Evolutionary conservation across 2,329 filamentous ascomycete species (phyloP).

Genomic region (Penicillium sp.): DNA sequence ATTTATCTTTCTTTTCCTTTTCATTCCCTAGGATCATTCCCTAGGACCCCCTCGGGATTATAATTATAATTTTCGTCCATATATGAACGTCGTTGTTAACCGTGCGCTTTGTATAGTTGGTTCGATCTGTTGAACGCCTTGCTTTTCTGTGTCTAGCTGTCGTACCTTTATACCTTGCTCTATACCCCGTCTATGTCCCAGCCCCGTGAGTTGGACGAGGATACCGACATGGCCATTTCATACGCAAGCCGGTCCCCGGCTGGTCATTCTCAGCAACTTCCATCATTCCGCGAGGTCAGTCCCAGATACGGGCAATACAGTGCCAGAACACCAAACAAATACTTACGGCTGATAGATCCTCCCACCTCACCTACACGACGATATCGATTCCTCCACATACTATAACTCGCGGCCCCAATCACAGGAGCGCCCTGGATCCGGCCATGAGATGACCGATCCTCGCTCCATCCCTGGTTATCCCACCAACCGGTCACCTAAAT

Average conservation of each 20-base stretch:
- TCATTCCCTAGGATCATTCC: background rate
- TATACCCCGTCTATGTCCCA: slow-evolving; percentile 37
- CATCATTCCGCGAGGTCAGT: slow-evolving; percentile 41
- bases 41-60: background rate
- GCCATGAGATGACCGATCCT: slow-evolving; percentile 32
- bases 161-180: background rate
- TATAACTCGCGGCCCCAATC: slow-evolving; percentile 29
- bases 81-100: background rate
- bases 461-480: slow-evolving; percentile 28
- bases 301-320: background rate
- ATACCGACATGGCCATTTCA: slow-evolving; percentile 41
- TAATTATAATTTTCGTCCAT: background rate
- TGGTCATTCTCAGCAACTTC: slow-evolving; percentile 36
- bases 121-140: slow-evolving; percentile 1
- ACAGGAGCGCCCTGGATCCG: slow-evolving; percentile 31
- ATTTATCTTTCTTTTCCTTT: background rate
- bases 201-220: slow-evolving; percentile 32
- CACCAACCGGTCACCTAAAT: slow-evolving; percentile 20
- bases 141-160: background rate
- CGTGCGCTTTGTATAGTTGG: slow-evolving; percentile 1
- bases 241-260: slow-evolving; percentile 36
- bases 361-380: slow-evolving; percentile 42
- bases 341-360: slow-evolving; percentile 31
- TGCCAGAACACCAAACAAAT: background rate
- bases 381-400: slow-evolving; percentile 42